Evolutionary conservation across 331 rosid genomes (phyloP).

Genomic region (Acacia concinna): DNA sequence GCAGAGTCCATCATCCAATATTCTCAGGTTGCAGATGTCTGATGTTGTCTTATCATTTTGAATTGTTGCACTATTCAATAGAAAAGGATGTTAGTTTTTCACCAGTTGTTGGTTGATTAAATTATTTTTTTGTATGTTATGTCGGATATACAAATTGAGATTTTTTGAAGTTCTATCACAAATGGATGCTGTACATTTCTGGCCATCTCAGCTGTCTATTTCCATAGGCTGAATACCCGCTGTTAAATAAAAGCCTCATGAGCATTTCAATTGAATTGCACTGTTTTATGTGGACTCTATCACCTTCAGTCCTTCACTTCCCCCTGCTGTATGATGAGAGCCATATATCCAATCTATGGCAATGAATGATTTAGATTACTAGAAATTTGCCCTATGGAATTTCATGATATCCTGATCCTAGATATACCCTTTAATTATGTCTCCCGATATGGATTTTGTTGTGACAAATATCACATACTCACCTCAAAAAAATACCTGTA

Average conservation of each 20-base stretch:
- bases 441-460: conserved; percentile 23
- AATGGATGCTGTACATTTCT: background rate
- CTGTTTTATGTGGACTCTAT: background rate
- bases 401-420: background rate
- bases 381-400: background rate
- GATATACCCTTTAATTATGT: conserved; percentile 6
- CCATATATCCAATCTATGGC: background rate
- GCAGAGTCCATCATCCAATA: conserved; percentile 53
- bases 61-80: conserved; percentile 6
- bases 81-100: background rate
- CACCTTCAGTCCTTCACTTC: background rate
- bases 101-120: conserved; percentile 10
- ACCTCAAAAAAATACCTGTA: conserved; percentile 38
- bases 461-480: conserved; percentile 19
- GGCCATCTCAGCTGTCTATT: background rate
- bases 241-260: background rate
- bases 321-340: background rate
- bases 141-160: background rate
- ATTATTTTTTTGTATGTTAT: background rate
- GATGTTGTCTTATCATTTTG: conserved; percentile 2
- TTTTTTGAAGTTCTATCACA: background rate
- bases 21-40: conserved; percentile 58
- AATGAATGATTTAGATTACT: background rate
- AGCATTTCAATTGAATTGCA: background rate
- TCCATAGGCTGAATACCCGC: background rate